A percentile compares a stretch with the other conserved stretches of the same genome.
These are phyloP conservation scores for Platanus orientalis DNA, from an alignment of 164 flowering plant species.

Conservation along the genomic window DNA sequence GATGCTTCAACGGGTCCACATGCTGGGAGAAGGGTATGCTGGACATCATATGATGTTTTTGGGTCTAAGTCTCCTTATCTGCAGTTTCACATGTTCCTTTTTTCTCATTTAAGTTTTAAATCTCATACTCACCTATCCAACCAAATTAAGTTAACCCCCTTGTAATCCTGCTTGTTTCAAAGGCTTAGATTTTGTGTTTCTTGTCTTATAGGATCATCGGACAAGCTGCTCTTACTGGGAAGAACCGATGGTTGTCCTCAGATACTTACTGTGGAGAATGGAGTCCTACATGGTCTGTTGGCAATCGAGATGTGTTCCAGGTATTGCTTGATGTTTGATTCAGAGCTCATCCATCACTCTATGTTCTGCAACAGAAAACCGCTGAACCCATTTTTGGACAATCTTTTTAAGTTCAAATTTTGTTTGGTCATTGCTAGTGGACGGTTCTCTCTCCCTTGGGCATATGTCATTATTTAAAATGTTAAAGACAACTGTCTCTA, in stretches of 20 bases:
- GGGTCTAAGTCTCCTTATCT: slow-evolving; percentile 3
- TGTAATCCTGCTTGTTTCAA: slow-evolving; percentile 5
- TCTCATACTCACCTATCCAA: neutral
- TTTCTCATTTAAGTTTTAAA: neutral
- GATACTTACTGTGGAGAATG: slow-evolving; percentile 34
- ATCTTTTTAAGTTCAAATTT: neutral
- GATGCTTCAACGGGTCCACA: slow-evolving; percentile 61
- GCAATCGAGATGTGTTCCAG: slow-evolving; percentile 32
- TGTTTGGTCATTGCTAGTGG: neutral
- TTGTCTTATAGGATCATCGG: slow-evolving; percentile 53
- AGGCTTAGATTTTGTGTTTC: neutral
- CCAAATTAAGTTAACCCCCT: neutral
- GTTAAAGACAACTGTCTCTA: neutral
- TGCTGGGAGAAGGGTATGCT: slow-evolving; percentile 79
- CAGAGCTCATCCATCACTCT: neutral
- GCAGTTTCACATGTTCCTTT: neutral
- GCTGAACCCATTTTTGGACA: neutral
- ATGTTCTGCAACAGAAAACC: neutral
- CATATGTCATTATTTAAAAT: neutral
- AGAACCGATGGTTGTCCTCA: slow-evolving; percentile 55
- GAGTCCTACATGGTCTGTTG: slow-evolving; percentile 20
- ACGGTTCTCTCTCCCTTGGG: neutral
- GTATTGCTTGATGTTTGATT: slow-evolving; percentile 22
- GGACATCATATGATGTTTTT: neutral
- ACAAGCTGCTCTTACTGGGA: slow-evolving; percentile 57